Evolutionary conservation across 441 rosid genomes (phyloP).

Genomic region (Pelargonium australe): DNA sequence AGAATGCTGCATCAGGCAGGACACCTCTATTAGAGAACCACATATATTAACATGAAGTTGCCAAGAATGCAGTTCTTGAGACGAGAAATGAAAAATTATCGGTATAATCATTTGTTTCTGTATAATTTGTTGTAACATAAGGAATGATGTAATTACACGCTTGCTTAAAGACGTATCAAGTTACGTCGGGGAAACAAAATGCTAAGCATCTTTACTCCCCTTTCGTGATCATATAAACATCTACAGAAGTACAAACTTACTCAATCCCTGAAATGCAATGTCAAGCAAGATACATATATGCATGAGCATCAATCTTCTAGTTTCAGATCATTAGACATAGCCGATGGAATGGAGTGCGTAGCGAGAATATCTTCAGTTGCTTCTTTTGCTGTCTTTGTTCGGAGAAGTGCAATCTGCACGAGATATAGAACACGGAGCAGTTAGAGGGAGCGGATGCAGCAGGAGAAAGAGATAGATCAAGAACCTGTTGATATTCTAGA

Average conservation of each 20-base stretch:
- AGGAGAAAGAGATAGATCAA: conserved; percentile 21
- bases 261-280: too few relatives aligned
- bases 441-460: neutral
- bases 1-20: neutral
- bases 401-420: conserved; percentile 62
- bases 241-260: too few relatives aligned
- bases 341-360: conserved; percentile 82
- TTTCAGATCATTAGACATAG: conserved; percentile 40
- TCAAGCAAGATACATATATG: too few relatives aligned
- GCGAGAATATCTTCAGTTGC: conserved; percentile 70
- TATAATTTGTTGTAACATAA: too few relatives aligned
- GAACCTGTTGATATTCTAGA: conserved; percentile 84
- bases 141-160: too few relatives aligned
- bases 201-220: too few relatives aligned
- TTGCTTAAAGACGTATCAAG: too few relatives aligned
- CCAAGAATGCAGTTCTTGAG: neutral
- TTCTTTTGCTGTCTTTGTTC: conserved; percentile 60
- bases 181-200: too few relatives aligned
- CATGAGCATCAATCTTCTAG: too few relatives aligned
- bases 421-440: conserved; percentile 10
- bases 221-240: too few relatives aligned
- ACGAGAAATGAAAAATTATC: too few relatives aligned
- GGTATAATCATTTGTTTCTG: too few relatives aligned
- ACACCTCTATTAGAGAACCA: neutral
- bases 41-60: conserved; percentile 14